Conservation (phyloP, 257 asterid genomes). For the Marsdenia floribunda region DNA sequence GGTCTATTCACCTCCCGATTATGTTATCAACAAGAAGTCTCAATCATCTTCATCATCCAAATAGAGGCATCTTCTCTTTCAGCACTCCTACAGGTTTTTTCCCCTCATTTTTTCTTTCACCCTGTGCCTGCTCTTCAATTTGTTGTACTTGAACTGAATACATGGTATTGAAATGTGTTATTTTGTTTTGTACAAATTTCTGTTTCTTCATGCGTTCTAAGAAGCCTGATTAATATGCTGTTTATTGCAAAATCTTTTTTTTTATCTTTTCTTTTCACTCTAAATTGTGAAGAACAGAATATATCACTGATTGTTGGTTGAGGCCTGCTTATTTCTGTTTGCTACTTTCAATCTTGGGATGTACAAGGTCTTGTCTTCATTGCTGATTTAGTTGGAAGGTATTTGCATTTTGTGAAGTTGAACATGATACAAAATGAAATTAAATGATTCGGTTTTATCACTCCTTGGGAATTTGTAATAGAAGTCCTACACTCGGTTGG, state of each 20-base stretch:
- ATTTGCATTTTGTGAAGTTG: background rate
- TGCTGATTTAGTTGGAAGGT: background rate
- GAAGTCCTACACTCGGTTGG: background rate
- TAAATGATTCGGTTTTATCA: background rate
- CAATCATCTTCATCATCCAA: conserved; percentile 9
- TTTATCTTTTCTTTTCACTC: background rate
- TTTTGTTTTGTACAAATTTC: background rate
- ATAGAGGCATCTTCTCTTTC: background rate
- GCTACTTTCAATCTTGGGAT: background rate
- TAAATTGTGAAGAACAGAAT: background rate
- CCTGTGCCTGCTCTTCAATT: background rate
- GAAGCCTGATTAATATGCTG: background rate
- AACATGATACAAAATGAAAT: background rate
- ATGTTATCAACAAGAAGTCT: conserved; percentile 8
- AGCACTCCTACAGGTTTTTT: background rate
- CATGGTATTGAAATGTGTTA: background rate
- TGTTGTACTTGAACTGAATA: background rate
- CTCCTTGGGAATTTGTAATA: background rate
- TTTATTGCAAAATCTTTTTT: background rate
- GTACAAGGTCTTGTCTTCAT: background rate
- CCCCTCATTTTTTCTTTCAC: background rate
- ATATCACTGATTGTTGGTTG: background rate
- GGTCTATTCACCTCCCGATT: conserved; percentile 33
- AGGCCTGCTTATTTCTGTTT: background rate
- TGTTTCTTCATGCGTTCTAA: background rate